These are phyloP conservation scores for Thermochaetoides thermophila DNA, from an alignment of 495 filamentous ascomycete species.

Conservation along the genomic window DNA sequence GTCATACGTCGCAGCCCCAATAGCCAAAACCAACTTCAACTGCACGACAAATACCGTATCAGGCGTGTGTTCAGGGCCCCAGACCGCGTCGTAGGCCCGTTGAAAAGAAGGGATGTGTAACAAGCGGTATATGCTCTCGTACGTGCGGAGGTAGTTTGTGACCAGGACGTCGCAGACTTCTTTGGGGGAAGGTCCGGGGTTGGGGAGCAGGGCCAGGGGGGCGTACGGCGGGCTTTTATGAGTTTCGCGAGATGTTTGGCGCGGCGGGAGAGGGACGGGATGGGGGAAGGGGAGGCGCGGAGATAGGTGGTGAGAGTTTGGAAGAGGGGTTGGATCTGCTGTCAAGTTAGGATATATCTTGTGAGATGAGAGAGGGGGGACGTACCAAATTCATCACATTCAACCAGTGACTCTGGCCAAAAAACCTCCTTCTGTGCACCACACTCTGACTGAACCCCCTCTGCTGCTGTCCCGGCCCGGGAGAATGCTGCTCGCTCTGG, in stretches of 20 bases:
- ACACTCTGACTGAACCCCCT: no score
- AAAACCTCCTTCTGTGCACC: conserved; percentile 37
- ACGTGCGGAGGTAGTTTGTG: conserved; percentile 30
- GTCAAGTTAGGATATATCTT: no score
- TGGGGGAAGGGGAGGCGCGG: not conserved
- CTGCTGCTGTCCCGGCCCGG: no score
- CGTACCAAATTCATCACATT: conserved; percentile 28
- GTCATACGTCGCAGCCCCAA: conserved; percentile 12
- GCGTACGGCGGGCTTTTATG: conserved; percentile 9
- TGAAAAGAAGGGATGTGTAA: conserved; percentile 42
- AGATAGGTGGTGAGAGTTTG: no score
- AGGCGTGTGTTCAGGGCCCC: conserved; percentile 12
- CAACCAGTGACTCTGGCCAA: conserved; percentile 45
- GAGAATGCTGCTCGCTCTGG: conserved; percentile 11
- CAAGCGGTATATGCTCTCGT: conserved; percentile 35
- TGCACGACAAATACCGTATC: conserved; percentile 9
- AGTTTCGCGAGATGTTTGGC: conserved; percentile 12
- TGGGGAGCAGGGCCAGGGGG: conserved; percentile 8
- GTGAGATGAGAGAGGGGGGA: no score
- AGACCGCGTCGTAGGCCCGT: conserved; percentile 22
- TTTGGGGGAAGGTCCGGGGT: conserved; percentile 27
- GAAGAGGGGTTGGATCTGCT: no score
- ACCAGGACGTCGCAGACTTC: conserved; percentile 32
- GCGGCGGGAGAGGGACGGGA: conserved; percentile 1
- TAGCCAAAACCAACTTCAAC: conserved; percentile 15